Base-by-base conservation (phyloP, 805 yeast genomes). In the Yarrowia divulgata region DNA sequence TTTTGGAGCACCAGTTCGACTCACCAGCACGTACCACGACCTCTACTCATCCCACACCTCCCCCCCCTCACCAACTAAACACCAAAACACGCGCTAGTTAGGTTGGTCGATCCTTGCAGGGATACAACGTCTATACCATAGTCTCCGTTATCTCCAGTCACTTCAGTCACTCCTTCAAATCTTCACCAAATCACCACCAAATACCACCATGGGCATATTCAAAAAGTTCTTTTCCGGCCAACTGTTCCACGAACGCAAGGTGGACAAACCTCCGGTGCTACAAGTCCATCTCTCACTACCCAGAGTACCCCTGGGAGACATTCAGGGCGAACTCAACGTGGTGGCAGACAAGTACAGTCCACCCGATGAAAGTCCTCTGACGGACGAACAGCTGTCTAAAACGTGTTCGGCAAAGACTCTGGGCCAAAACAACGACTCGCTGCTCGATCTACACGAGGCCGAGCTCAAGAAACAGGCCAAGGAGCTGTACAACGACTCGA, bases 41-140 rank as follows among this genome's bases (percentile, higher is more conserved):
- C 4, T 16, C 39, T 10, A 1, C 40, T 10, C 57, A 35, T 34
- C 57, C 34, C 10, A 14, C 29, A 3, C 39, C 13, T 12, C 6
- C 54, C 32, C 13, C n/a, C 37, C 39, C 34, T 14, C 18, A 16
- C 8, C 55, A 23, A 39, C 18, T 3, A 37, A 29, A 37, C 60
- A 37, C 60, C 35, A 54, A 54, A 54, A 37, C 45, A 54, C 60
- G 45, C 60, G 45, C 45, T 54, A 54, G 14, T 19, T 37, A 54
- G 45, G 60, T 54, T 54, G 45, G 60, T 29, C 60, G 60, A 54
- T 54, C 60, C 60, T 54, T 54, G 60, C 60, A 54, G 60, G 60
- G 45, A 54, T 54, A 39, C 14, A 34, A 35, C 19, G 29, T 9
- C 32, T n/a, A 52, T 35, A 23, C 29, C 29, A 23, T 2, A 23